Evolutionary conservation across 140 eudicot genomes (phyloP).

Genomic region (Ambrosia hybrid): DNA sequence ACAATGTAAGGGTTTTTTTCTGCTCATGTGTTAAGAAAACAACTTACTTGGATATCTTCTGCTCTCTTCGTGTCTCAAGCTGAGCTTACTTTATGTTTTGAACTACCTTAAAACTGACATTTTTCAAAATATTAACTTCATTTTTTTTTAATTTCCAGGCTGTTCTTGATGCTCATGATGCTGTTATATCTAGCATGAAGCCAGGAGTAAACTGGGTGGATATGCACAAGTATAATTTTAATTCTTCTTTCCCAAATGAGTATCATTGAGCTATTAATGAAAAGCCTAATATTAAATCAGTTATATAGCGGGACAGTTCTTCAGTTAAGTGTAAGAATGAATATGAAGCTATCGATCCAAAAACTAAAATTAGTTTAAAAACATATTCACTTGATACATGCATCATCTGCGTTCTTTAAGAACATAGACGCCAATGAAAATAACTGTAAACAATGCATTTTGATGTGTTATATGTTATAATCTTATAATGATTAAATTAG

Average conservation of each 20-base stretch:
- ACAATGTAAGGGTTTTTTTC: conserved; percentile 59
- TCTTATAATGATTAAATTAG: not conserved
- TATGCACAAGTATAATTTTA: conserved; percentile 85
- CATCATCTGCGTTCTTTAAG: not conserved
- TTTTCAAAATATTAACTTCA: not conserved
- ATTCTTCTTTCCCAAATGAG: conserved; percentile 2
- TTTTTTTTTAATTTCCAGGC: conserved; percentile 50
- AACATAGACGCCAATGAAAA: not conserved
- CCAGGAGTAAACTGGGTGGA: conserved; percentile 99
- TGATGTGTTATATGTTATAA: conserved; percentile 6
- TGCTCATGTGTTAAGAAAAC: conserved; percentile 3
- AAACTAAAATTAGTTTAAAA: not conserved
- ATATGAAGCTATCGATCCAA: not conserved
- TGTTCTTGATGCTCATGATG: conserved; percentile 88
- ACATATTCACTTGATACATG: not conserved
- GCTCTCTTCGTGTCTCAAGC: not conserved
- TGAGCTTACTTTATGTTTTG: not conserved
- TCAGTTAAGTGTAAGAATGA: not conserved
- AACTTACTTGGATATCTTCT: conserved; percentile 2
- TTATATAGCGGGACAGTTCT: not conserved
- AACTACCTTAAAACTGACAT: not conserved
- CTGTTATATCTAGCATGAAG: conserved; percentile 84
- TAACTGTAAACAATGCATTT: not conserved
- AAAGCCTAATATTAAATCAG: not conserved
- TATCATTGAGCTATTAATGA: not conserved